These are phyloP conservation scores for Phialemonium atrogriseum DNA, from an alignment of 2,329 filamentous ascomycete genomes.

Conservation along the genomic window DNA sequence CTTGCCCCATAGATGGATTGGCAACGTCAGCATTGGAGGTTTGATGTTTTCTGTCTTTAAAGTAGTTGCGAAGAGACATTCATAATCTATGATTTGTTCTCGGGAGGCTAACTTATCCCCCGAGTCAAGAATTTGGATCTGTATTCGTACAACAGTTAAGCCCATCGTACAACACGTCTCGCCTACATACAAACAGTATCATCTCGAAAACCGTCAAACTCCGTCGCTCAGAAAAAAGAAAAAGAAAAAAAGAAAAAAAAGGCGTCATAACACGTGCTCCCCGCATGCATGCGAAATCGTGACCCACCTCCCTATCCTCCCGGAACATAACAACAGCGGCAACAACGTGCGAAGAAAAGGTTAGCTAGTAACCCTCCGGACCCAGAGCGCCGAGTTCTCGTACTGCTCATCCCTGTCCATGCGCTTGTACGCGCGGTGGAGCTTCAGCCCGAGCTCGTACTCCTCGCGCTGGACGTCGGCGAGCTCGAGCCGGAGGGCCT, in stretches of 20 bases:
- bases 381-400: conserved; percentile 67
- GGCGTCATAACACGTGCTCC: background rate
- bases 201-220: conserved; percentile 4
- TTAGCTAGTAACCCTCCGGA: conserved; percentile 60
- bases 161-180: too few relatives aligned
- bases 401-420: conserved; percentile 58
- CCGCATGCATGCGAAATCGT: background rate
- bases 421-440: conserved; percentile 68
- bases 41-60: too few relatives aligned
- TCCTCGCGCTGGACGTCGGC: conserved; percentile 68
- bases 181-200: too few relatives aligned
- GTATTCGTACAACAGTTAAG: too few relatives aligned
- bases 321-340: background rate
- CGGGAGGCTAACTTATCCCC: too few relatives aligned
- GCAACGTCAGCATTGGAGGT: too few relatives aligned
- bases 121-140: too few relatives aligned
- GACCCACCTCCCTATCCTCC: background rate
- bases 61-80: too few relatives aligned
- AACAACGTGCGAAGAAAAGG: background rate
- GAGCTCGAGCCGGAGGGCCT: conserved; percentile 56
- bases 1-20: too few relatives aligned
- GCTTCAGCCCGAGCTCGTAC: conserved; percentile 67
- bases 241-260: background rate
- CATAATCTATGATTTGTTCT: too few relatives aligned
- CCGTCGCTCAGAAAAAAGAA: conserved; percentile 7